Percentiles rank a stretch among this genome's conserved stretches.
phyloP scores from a whole-genome alignment of 106 monocot species.

The Phalaenopsis equestris region DNA sequence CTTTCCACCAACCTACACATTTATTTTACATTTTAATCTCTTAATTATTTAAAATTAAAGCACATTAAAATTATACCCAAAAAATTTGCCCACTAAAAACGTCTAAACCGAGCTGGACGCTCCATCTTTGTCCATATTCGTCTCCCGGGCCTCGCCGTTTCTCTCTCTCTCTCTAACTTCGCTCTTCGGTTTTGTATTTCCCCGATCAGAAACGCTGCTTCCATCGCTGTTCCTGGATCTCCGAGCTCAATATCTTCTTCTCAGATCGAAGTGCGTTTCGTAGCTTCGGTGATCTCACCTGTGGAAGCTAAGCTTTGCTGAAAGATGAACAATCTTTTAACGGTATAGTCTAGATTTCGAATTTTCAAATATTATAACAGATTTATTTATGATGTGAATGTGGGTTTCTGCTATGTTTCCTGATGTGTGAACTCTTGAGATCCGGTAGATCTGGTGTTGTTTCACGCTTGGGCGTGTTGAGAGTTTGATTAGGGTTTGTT shows the following conservation, averaged over 20 bases:
- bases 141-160: neutral
- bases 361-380: neutral
- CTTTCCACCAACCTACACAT: no score
- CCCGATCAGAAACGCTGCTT: neutral
- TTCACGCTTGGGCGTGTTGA: neutral
- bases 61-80: no score
- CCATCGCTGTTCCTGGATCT: neutral
- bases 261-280: neutral
- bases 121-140: no score
- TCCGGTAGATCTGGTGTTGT: neutral
- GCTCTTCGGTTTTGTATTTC: neutral
- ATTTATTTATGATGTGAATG: neutral
- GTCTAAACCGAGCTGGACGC: no score
- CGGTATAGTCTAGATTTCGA: constrained; percentile 1
- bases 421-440: neutral
- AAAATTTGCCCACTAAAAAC: no score
- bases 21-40: no score
- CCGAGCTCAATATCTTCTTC: neutral
- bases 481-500: constrained; percentile 6
- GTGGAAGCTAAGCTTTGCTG: neutral
- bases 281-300: neutral
- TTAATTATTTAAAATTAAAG: no score
- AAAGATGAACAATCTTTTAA: constrained; percentile 11
- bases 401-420: neutral
- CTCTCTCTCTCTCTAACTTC: neutral